Evolutionary conservation across 2,329 filamentous ascomycete genomes (phyloP).

Genomic region (Claviceps lovelessii): DNA sequence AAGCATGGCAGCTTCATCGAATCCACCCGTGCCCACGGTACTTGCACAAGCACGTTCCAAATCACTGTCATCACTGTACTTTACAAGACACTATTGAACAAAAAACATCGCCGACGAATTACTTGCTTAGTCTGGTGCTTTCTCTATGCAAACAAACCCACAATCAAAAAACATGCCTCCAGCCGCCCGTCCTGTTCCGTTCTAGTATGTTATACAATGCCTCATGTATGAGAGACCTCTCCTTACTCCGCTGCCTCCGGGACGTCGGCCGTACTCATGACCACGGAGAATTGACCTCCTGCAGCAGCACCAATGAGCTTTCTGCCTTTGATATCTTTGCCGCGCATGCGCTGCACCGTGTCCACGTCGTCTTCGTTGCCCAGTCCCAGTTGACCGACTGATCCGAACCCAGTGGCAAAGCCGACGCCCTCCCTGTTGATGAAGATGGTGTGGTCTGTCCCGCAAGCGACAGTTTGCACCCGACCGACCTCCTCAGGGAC

Average conservation of each 20-base stretch:
- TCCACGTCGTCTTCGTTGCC: conserved; percentile 68
- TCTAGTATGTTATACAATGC: not conserved
- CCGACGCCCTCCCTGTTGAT: conserved; percentile 56
- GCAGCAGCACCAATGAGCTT: conserved; percentile 65
- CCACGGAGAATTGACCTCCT: conserved; percentile 70
- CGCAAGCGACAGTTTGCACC: conserved; percentile 42
- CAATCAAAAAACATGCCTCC: not conserved
- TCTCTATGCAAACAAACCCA: not conserved
- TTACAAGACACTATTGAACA: too few species aligned
- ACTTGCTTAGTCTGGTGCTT: not conserved
- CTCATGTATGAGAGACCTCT: not conserved
- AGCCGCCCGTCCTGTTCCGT: not conserved
- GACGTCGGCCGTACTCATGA: conserved; percentile 31
- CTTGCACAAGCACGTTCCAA: too few species aligned
- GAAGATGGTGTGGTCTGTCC: conserved; percentile 60
- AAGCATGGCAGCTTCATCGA: too few species aligned
- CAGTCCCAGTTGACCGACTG: conserved; percentile 66
- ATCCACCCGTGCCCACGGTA: too few species aligned
- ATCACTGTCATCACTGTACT: too few species aligned
- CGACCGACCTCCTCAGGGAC: conserved; percentile 33
- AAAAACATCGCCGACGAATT: not conserved
- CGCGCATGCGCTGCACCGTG: conserved; percentile 66
- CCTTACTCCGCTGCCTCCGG: not conserved
- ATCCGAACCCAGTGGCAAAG: conserved; percentile 69
- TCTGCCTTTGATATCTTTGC: conserved; percentile 64